Percentiles rank a stretch among this genome's conserved stretches.
Evolutionary conservation across 192 early-diverging fungal species (phyloP).

Genomic region (Mortierella alpina): DNA sequence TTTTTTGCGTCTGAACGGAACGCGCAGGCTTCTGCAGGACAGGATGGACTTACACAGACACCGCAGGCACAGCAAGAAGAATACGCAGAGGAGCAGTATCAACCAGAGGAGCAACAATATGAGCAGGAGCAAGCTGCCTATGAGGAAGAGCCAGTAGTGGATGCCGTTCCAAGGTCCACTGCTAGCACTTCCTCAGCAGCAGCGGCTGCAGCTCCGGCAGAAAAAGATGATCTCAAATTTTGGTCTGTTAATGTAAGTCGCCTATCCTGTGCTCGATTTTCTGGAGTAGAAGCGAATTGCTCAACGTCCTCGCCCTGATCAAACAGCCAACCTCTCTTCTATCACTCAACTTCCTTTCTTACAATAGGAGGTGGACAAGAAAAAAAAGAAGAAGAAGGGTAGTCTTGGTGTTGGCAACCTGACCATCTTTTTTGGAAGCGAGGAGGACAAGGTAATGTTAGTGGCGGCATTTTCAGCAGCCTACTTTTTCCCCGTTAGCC

Average conservation of each 20-base stretch:
- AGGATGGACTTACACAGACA: constrained; percentile 40
- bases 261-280: not conserved
- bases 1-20: not conserved
- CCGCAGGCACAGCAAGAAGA: constrained; percentile 17
- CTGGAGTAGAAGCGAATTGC: not conserved
- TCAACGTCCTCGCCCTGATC: no score
- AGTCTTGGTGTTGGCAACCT: constrained; percentile 72
- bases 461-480: not conserved
- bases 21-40: constrained; percentile 40
- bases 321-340: not conserved
- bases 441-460: constrained; percentile 62
- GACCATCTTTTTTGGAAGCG: constrained; percentile 70
- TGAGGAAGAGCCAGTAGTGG: constrained; percentile 26
- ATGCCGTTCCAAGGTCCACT: constrained; percentile 26
- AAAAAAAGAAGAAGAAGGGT: constrained; percentile 79
- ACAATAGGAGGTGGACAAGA: constrained; percentile 73
- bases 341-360: not conserved
- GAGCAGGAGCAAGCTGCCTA: constrained; percentile 20
- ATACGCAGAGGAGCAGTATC: constrained; percentile 18
- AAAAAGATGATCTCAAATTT: constrained; percentile 57
- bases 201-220: constrained; percentile 14
- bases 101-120: constrained; percentile 31
- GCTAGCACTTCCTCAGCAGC: constrained; percentile 19
- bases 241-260: constrained; percentile 62
- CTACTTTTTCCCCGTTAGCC: not conserved